Base-by-base conservation (phyloP, 2,329 filamentous ascomycete species). In the Phialophora expanda region DNA sequence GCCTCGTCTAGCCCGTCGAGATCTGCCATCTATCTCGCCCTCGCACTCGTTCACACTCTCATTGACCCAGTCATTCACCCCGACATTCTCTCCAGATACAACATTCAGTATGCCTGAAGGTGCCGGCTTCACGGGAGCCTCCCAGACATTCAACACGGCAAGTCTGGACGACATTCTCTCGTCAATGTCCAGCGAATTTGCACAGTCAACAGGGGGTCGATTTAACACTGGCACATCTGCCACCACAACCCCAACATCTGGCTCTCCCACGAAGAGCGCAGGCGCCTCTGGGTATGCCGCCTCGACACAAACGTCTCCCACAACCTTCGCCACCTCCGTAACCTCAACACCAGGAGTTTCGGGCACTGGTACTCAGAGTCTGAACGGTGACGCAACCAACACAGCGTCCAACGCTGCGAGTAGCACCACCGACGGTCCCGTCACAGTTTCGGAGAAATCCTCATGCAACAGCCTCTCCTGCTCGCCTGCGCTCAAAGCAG, bases 401-500 rank as follows among this genome's bases (percentile, higher is more conserved):
- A 69, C 67, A 12, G 69, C 67, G 22, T 34, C 51, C 56, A 69
- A 66, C 32, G 65, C 65, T 1, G 67, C 69, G 28, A 65, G 61
- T 65, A 70, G 58, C 55, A 65, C 67, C 22, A 59, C 48, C 30
- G 62, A 56, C 26, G 65, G 62, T 7, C 61, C 64, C n/a, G 66
- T 69, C 9, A 67, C 62, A 24, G 64, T 70, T 17, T 64, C 64
- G 1, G 30, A 66, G 55, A 63, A 69, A 30, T 66, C 69, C 4
- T 61, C 57, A 1, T 71, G 70, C 46, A 66, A 65, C 48, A 68
- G 69, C 32, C 62, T 73, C 24, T 71, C 69, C 4, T 71, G 69
- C 41, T 70, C 67, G 8, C 58, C 71, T 14, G 68, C 61, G 5
- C 66, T 71, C 14, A 65, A 73, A 59, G 71, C 71, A 4, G 70